A percentile compares a stretch with the other conserved stretches of the same genome.
phyloP scores from a whole-genome alignment of 2,329 filamentous ascomycete species.

The Cercospora sp. region DNA sequence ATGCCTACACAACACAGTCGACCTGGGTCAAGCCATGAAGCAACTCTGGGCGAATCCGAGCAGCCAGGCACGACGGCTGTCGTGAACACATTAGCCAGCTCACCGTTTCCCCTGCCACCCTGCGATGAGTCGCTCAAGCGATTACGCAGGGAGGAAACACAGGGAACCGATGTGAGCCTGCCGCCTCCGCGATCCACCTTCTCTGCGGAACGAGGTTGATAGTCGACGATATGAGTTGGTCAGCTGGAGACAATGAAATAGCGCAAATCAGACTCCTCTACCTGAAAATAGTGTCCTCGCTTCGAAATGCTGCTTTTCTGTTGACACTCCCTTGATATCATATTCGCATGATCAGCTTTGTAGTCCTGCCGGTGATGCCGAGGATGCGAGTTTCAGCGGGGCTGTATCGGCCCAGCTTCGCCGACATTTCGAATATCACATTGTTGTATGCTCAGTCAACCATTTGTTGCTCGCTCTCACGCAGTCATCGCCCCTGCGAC shows the following conservation, averaged over 20 bases:
- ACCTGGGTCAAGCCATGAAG: constrained; percentile 1
- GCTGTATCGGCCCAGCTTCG: not conserved
- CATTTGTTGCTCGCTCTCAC: not conserved
- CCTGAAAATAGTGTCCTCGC: not conserved
- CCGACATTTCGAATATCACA: not conserved
- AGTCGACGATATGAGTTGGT: not conserved
- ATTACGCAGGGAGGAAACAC: not conserved
- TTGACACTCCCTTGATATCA: not conserved
- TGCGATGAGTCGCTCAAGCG: not conserved
- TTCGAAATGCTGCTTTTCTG: not conserved
- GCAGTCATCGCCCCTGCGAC: not conserved
- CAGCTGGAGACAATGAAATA: not conserved
- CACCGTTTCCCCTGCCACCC: constrained; percentile 11
- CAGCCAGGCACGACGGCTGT: not conserved
- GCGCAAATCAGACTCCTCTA: not conserved
- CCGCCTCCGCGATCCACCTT: constrained; percentile 13
- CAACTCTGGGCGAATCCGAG: not conserved
- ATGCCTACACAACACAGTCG: constrained; percentile 17
- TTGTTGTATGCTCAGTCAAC: not conserved
- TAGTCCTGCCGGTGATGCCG: not conserved
- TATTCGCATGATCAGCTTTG: not conserved
- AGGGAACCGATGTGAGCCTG: constrained; percentile 12
- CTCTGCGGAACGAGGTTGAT: not conserved
- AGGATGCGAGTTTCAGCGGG: constrained; percentile 5
- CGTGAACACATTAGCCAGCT: constrained; percentile 7